Conservation (phyloP, 352 stramenopile genomes). For the Phytopythium litorale region DNA sequence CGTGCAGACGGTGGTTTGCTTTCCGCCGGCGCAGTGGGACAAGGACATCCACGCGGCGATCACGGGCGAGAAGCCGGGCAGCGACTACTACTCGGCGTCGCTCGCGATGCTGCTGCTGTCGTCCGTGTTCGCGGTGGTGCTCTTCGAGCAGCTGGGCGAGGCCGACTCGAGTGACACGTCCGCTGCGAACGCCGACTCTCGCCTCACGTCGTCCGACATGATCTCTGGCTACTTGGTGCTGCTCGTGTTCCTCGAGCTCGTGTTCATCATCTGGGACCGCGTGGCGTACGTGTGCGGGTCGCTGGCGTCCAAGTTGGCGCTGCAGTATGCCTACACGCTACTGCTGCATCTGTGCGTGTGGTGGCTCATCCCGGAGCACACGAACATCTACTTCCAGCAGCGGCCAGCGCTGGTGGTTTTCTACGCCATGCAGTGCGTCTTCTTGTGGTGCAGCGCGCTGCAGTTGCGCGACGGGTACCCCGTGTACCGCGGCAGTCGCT, state of each 20-base stretch:
- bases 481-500: slow-evolving; percentile 76
- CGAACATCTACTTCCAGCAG: slow-evolving; percentile 79
- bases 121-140: slow-evolving; percentile 66
- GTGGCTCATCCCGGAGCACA: slow-evolving; percentile 72
- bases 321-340: slow-evolving; percentile 75
- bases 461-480: slow-evolving; percentile 87
- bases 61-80: slow-evolving; percentile 68
- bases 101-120: slow-evolving; percentile 62
- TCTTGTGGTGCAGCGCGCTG: slow-evolving; percentile 69
- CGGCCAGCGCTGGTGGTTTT: slow-evolving; percentile 65
- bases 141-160: slow-evolving; percentile 74
- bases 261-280: slow-evolving; percentile 85
- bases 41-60: slow-evolving; percentile 85
- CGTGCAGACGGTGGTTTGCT: slow-evolving; percentile 59
- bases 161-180: slow-evolving; percentile 32
- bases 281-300: slow-evolving; percentile 78
- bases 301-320: slow-evolving; percentile 62
- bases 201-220: slow-evolving; percentile 63
- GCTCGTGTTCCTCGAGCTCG: slow-evolving; percentile 72
- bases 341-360: slow-evolving; percentile 71
- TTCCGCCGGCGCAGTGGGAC: slow-evolving; percentile 74
- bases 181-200: slow-evolving; percentile 39
- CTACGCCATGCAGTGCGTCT: slow-evolving; percentile 78
- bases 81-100: slow-evolving; percentile 71
- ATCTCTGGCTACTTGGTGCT: slow-evolving; percentile 87